Base-by-base conservation (phyloP, 129 eudicot genomes). In the Dittrichia graveolens region DNA sequence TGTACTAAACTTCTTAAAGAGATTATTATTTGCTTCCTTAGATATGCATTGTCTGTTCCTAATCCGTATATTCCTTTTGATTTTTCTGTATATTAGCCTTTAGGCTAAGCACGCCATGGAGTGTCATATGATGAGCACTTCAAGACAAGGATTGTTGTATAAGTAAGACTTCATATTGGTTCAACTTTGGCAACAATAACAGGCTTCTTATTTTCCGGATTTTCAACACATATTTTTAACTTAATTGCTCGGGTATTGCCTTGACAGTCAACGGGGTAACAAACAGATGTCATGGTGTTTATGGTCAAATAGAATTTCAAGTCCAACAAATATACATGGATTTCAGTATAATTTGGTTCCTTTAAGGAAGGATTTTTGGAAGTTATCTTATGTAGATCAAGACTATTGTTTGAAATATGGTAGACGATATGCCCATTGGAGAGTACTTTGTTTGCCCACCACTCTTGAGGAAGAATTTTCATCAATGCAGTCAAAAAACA, bases 381-480 rank as follows among this genome's bases (percentile, higher is more conserved):
- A 50, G 59, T 62, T 64, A 14, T 48, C 65, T 42, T 73, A 71
- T 60, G 34, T 35, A 40, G 64, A 78, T 50, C 81, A 57, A 70
- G 46, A 24, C 40, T 71, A 12, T 43, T 66, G 65, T 44, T 43
- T 77, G 58, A 82, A 67, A 78, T 45, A 34, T 72, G 61, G 78
- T 66, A 45, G 41, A 16, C 81, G 18, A 14, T 74, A 47, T 63
- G 48, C 67, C 9, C 61, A 34, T 65, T 73, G 83, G 86, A 79
- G 82, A 74, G 67, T 75, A 72, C 79, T 72, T 62, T 83, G 91
- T 70, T 71, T 73, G 12, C 86, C 89, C 54, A 72, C 80, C 64
- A 83, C 83, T 63, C 59, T 84, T 58, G 83, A 85, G 71, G 89
- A 79, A 65, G 77, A 82, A n/a, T 78, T 68, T 16, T 84, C 85